These are phyloP conservation scores for Cercospora berteroae DNA, from an alignment of 2,329 filamentous ascomycete genomes.

Conservation along the genomic window DNA sequence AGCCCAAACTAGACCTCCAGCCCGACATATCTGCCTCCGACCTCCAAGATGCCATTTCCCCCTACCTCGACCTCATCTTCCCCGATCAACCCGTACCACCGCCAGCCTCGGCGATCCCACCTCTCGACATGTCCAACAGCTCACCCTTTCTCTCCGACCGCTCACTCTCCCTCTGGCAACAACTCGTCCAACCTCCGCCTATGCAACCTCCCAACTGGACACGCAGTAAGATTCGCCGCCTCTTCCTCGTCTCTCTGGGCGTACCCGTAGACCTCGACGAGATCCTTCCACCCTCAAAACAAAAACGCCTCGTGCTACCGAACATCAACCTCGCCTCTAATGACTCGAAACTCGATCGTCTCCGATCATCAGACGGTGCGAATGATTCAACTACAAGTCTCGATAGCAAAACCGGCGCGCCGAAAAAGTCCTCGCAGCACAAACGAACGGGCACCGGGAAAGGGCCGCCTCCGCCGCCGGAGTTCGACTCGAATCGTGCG, in stretches of 20 bases:
- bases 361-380: conserved; percentile 34
- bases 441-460: conserved; percentile 44
- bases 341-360: conserved; percentile 37
- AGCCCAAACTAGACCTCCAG: conserved; percentile 33
- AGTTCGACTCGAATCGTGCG: conserved; percentile 75
- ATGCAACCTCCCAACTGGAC: conserved; percentile 98
- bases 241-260: conserved; percentile 93
- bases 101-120: conserved; percentile 28
- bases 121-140: conserved; percentile 32
- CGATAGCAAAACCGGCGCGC: conserved; percentile 33
- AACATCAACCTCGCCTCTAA: conserved; percentile 59
- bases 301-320: conserved; percentile 93
- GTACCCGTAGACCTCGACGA: conserved; percentile 96
- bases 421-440: conserved; percentile 21
- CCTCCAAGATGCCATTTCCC: conserved; percentile 59
- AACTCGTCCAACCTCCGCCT: conserved; percentile 90
- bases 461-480: conserved; percentile 67
- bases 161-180: conserved; percentile 90
- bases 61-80: conserved; percentile 67
- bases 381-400: conserved; percentile 36
- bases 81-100: conserved; percentile 48
- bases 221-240: conserved; percentile 84
- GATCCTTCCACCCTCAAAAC: conserved; percentile 93
- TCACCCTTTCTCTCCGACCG: conserved; percentile 79
- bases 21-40: conserved; percentile 50